phyloP scores from a whole-genome alignment of 352 stramenopile species.

The Globisporangium echinulatum region DNA sequence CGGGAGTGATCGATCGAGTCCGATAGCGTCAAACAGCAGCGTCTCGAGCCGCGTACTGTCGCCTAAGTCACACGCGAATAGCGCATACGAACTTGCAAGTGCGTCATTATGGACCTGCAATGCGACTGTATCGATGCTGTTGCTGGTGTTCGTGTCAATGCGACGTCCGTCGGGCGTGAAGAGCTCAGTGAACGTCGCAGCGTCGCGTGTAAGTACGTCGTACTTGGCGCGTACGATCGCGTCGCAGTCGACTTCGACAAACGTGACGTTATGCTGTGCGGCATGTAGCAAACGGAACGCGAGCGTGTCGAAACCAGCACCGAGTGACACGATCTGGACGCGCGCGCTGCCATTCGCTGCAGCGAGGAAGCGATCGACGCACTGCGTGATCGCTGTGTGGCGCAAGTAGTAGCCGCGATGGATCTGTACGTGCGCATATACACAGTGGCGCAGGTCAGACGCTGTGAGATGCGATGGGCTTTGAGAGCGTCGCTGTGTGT shows the following conservation, averaged over 20 bases:
- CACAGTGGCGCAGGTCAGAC: not conserved
- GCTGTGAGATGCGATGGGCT: not conserved
- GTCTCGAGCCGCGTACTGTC: slow-evolving; percentile 27
- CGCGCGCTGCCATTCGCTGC: not conserved
- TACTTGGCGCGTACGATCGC: slow-evolving; percentile 46
- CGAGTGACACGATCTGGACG: slow-evolving; percentile 64
- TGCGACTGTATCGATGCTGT: not conserved
- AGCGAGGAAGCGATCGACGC: slow-evolving; percentile 46
- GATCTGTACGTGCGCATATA: slow-evolving; percentile 30
- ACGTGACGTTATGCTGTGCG: slow-evolving; percentile 17
- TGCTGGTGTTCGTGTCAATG: too few relatives aligned
- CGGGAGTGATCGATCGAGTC: slow-evolving; percentile 28
- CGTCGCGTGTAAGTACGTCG: slow-evolving; percentile 25
- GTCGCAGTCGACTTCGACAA: slow-evolving; percentile 60
- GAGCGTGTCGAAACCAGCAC: slow-evolving; percentile 67
- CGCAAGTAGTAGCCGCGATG: slow-evolving; percentile 75
- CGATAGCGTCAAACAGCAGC: slow-evolving; percentile 16
- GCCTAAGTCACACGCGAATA: slow-evolving; percentile 52
- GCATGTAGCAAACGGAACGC: slow-evolving; percentile 55
- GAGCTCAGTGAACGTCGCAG: slow-evolving; percentile 14
- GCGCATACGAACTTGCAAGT: slow-evolving; percentile 26
- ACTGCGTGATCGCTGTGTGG: slow-evolving; percentile 44
- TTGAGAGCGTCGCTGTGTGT: not conserved
- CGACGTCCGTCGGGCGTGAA: slow-evolving; percentile 8
- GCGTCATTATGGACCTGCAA: slow-evolving; percentile 20